Percentiles rank a stretch among this genome's conserved stretches.
Evolutionary conservation across 2,329 filamentous ascomycete genomes (phyloP).

Genomic region (Pseudogymnoascus sp.): DNA sequence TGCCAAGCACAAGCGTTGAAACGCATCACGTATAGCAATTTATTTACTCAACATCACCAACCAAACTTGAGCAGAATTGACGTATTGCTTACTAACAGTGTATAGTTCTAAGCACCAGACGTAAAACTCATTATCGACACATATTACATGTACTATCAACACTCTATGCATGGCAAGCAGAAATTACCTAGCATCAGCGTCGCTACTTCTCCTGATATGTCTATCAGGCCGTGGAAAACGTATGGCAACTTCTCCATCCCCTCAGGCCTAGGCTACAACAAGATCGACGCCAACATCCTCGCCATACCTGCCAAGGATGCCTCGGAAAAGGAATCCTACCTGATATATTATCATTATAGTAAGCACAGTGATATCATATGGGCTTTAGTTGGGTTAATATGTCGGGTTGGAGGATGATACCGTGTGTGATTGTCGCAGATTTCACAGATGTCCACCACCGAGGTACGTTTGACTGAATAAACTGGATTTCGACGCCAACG

Average conservation of each 20-base stretch:
- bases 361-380: background rate
- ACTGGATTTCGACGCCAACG: background rate
- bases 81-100: background rate
- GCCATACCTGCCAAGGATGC: conserved; percentile 26
- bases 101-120: conserved; percentile 48
- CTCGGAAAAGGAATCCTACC: conserved; percentile 26
- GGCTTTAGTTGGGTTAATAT: background rate
- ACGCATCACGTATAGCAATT: background rate
- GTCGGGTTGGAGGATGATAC: background rate
- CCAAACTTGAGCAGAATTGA: background rate
- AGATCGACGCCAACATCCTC: conserved; percentile 51
- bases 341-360: conserved; percentile 17
- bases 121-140: conserved; percentile 45
- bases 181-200: conserved; percentile 46
- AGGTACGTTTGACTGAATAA: background rate
- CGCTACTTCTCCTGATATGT: conserved; percentile 35
- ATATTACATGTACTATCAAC: conserved; percentile 55
- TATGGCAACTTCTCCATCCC: conserved; percentile 45
- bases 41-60: background rate
- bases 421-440: background rate
- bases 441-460: background rate
- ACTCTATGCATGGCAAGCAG: conserved; percentile 38
- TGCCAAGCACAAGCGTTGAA: background rate
- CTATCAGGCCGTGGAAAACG: conserved; percentile 51
- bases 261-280: conserved; percentile 42